Evolutionary conservation across 306 rosid species (phyloP), one percentile per base, ranked within the genome.

Genomic region (Astragalus membranaceus): DNA sequence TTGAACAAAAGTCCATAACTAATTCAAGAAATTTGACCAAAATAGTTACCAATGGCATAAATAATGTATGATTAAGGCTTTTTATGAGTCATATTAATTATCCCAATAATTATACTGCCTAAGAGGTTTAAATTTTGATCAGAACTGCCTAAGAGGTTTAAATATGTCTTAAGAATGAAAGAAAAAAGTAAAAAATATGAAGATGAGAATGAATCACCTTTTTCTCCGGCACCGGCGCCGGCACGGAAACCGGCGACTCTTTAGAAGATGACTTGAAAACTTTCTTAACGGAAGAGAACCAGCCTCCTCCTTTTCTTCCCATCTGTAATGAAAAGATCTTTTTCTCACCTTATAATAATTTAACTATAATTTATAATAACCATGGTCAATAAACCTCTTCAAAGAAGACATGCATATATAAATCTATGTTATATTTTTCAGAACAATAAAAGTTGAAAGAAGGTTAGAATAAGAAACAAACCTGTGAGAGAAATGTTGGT

Each of bases 211-310:
- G 8, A 8, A 37, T 64, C 6, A 89, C 97, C 95, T 88, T 88
- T 68, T 79, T 86, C 15, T 80, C 88, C 17, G 79, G 75, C 51
- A 61, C 85, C 26, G 83, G 71, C 33, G 16, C 78, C 58, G 83
- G 23, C n/a, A n/a, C n/a, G n/a, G n/a, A n/a, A 20, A 20, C 23
- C 23, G 23, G 75, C 50, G 82, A 71, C 47, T 83, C 86, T 82
- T 86, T 91, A 2, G 90, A 79, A 80, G 96, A 83, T 13, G 84
- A 75, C 76, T 85, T 88, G 73, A 94, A 91, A 48, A 82, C 99
- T 78, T 79, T 94, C 88, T 87, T 94, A 56, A 94, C 96, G 0
- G 97, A 78, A 1, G 97, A 88, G 81, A 94, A 91, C 99, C 99
- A 94, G 39, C 91, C 23, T 49, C 75, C 82, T 77, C 95, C 84